These are phyloP conservation scores for Phoenix dactylifera DNA, from an alignment of 176 grass and related monocot genomes.

Conservation along the genomic window DNA sequence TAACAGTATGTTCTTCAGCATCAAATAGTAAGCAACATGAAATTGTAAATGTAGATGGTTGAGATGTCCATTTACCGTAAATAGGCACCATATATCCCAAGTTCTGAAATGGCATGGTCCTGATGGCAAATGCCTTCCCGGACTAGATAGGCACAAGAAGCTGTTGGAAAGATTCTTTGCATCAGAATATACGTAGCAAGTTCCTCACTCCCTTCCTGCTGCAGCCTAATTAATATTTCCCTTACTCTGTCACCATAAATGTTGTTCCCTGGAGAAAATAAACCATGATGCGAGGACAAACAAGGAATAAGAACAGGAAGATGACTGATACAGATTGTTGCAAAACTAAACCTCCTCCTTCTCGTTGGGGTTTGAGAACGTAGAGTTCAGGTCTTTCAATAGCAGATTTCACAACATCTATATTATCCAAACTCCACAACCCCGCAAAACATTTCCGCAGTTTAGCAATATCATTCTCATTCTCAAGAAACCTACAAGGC, in stretches of 20 bases:
- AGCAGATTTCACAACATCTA: constrained; percentile 58
- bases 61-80: constrained; percentile 35
- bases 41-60: too few relatives aligned
- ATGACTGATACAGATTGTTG: not conserved
- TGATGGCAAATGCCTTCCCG: constrained; percentile 58
- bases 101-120: constrained; percentile 79
- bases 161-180: constrained; percentile 85
- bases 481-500: constrained; percentile 62
- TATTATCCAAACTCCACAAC: constrained; percentile 93
- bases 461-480: constrained; percentile 62
- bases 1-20: constrained; percentile 1
- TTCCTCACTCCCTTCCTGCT: constrained; percentile 47
- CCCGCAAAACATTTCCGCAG: constrained; percentile 81
- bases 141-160: constrained; percentile 55
- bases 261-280: constrained; percentile 62
- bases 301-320: not conserved
- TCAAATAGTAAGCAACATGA: constrained; percentile 1
- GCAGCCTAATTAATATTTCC: constrained; percentile 46
- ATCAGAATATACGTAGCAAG: constrained; percentile 91
- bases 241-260: constrained; percentile 60
- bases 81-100: constrained; percentile 76
- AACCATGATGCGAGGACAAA: constrained; percentile 6
- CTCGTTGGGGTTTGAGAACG: constrained; percentile 84
- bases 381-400: constrained; percentile 75
- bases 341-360: constrained; percentile 61